phyloP scores from a whole-genome alignment of 1,284 basidiomycete species.

The Pascua sp. region DNA sequence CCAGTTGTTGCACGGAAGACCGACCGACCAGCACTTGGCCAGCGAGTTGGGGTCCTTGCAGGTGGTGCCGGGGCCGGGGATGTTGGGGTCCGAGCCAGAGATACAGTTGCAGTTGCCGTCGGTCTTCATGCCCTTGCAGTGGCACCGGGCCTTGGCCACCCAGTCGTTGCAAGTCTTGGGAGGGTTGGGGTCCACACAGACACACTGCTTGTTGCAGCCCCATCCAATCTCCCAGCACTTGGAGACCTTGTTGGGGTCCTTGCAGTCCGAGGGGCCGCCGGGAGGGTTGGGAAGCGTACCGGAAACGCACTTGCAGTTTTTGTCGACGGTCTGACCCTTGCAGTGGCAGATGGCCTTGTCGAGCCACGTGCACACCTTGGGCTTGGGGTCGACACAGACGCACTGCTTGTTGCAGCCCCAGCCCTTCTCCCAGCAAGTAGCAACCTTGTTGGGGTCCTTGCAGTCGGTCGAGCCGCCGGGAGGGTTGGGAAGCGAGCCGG shows the following conservation, averaged over 20 bases:
- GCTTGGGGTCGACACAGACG: conserved; percentile 1
- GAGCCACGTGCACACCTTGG: neutral
- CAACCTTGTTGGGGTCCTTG: conserved; percentile 1
- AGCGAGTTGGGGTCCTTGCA: conserved; percentile 5
- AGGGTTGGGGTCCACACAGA: conserved; percentile 10
- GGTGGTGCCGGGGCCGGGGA: conserved; percentile 1
- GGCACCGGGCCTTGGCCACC: neutral
- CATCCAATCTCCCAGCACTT: conserved; percentile 13
- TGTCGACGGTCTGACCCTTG: neutral
- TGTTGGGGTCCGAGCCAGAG: neutral
- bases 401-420: conserved; percentile 6
- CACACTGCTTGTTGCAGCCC: conserved; percentile 6
- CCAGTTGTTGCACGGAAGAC: conserved; percentile 9
- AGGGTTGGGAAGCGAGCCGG: neutral
- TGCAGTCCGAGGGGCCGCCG: conserved; percentile 2
- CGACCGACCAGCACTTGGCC: conserved; percentile 8
- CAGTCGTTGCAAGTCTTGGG: conserved; percentile 11
- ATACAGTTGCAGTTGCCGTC: conserved; percentile 6
- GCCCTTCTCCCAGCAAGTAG: conserved; percentile 13
- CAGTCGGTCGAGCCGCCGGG: neutral
- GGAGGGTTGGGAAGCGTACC: conserved; percentile 3
- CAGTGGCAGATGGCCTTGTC: conserved; percentile 1
- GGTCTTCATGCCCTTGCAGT: neutral
- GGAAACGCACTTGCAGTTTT: conserved; percentile 1
- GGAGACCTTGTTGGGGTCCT: conserved; percentile 2